These are phyloP conservation scores for Diversispora epigaea DNA, from an alignment of 192 early-diverging fungal genomes.

Conservation along the genomic window DNA sequence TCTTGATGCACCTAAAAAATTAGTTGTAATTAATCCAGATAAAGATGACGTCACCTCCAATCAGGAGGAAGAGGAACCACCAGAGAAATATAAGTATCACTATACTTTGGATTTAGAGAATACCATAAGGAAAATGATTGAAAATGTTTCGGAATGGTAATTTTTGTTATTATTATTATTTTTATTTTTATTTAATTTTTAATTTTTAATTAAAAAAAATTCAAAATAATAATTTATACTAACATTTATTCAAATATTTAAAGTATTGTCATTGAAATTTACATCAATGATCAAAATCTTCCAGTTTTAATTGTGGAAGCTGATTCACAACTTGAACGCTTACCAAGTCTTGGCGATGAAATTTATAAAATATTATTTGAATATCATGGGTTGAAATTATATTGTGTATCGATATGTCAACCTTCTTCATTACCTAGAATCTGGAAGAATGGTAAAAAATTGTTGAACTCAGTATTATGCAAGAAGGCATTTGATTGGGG, in stretches of 20 bases:
- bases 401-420: constrained; percentile 58
- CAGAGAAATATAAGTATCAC: constrained; percentile 38
- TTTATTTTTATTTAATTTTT: constrained; percentile 3
- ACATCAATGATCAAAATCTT: constrained; percentile 68
- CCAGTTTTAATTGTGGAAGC: constrained; percentile 74
- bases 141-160: constrained; percentile 40
- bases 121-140: constrained; percentile 33
- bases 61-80: constrained; percentile 38
- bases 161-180: too few species aligned
- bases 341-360: constrained; percentile 56
- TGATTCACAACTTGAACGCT: constrained; percentile 44
- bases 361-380: constrained; percentile 54
- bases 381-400: constrained; percentile 65
- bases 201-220: not conserved
- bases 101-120: constrained; percentile 43
- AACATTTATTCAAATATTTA: not conserved
- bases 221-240: not conserved
- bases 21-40: constrained; percentile 23
- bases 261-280: constrained; percentile 65
- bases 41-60: constrained; percentile 42
- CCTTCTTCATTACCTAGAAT: constrained; percentile 63
- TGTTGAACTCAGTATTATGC: constrained; percentile 65
- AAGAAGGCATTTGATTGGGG: constrained; percentile 66
- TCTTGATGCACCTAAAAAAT: not conserved
- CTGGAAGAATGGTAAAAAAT: constrained; percentile 67